phyloP scores from a whole-genome alignment of 345 rosid genomes.

The Capsella bursapastoris region DNA sequence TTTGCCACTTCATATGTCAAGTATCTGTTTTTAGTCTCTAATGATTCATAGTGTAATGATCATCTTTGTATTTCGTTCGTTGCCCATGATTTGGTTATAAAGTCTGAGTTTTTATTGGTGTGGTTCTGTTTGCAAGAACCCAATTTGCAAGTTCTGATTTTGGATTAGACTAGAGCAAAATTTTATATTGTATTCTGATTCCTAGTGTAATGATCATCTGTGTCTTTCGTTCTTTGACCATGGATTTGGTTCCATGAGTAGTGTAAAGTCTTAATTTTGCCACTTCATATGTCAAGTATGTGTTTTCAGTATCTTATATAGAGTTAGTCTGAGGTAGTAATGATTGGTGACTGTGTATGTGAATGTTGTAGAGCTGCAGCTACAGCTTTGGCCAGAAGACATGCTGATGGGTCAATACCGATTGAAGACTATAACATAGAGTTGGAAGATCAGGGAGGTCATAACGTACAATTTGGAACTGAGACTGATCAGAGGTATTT shows the following conservation, averaged over 20 bases:
- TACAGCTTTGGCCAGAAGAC: constrained; percentile 73
- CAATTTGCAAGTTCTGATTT: too few relatives aligned
- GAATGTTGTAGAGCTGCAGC: constrained; percentile 72
- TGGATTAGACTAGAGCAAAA: too few relatives aligned
- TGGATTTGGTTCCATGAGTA: background rate
- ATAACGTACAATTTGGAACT: constrained; percentile 66
- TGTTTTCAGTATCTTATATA: background rate
- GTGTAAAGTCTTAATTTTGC: background rate
- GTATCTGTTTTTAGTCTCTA: too few relatives aligned
- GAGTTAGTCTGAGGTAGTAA: background rate
- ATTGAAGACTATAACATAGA: constrained; percentile 73
- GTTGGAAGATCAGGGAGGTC: constrained; percentile 87
- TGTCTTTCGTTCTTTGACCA: background rate
- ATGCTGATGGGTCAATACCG: constrained; percentile 78
- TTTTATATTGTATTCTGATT: too few relatives aligned
- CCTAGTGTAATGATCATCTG: background rate
- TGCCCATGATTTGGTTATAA: background rate
- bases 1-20: too few relatives aligned
- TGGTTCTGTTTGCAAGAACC: too few relatives aligned
- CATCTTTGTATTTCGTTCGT: background rate
- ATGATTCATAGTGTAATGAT: background rate
- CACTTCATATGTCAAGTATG: too few relatives aligned
- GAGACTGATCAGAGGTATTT: constrained; percentile 82
- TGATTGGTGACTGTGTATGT: constrained; percentile 8
- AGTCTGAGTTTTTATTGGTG: too few relatives aligned